Evolutionary conservation across 257 asterid genomes (phyloP).

Genomic region (Penstemon eatonii): DNA sequence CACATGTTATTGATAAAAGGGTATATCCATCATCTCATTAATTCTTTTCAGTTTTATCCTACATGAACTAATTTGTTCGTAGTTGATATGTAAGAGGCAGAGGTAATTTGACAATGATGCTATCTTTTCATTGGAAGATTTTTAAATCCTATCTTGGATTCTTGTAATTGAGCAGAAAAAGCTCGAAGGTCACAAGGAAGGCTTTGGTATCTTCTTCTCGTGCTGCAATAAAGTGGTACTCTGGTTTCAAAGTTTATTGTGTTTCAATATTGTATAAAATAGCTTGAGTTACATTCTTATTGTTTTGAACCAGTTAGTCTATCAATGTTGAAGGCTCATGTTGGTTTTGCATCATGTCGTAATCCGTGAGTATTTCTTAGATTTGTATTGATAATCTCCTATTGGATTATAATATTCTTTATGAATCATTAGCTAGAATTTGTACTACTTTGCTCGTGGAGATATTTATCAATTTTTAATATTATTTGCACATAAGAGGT

Average conservation of each 20-base stretch:
- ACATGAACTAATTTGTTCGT: too few relatives aligned
- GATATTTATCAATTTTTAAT: background rate
- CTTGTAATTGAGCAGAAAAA: too few relatives aligned
- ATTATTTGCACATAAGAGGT: too few relatives aligned
- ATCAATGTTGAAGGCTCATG: conserved; percentile 88
- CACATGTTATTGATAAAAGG: too few relatives aligned
- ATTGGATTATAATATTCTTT: too few relatives aligned
- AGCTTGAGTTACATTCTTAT: conserved; percentile 5
- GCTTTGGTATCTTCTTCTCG: conserved; percentile 63
- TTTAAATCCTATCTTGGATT: too few relatives aligned
- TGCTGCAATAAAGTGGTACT: conserved; percentile 74
- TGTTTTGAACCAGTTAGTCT: conserved; percentile 74
- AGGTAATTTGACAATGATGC: too few relatives aligned
- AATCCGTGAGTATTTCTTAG: conserved; percentile 72
- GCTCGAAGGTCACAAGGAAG: conserved; percentile 29
- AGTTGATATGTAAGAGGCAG: too few relatives aligned
- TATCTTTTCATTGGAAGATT: too few relatives aligned
- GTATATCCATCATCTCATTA: too few relatives aligned
- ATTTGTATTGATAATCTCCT: background rate
- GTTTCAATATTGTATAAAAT: background rate
- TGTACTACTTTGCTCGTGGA: background rate
- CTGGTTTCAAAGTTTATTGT: background rate
- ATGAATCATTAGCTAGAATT: background rate
- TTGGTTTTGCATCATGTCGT: conserved; percentile 83
- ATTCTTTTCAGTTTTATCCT: too few relatives aligned